Percentiles rank a stretch among this genome's conserved stretches.
phyloP scores from a whole-genome alignment of 139 green algal genomes.

The Coccomyxa sp. region DNA sequence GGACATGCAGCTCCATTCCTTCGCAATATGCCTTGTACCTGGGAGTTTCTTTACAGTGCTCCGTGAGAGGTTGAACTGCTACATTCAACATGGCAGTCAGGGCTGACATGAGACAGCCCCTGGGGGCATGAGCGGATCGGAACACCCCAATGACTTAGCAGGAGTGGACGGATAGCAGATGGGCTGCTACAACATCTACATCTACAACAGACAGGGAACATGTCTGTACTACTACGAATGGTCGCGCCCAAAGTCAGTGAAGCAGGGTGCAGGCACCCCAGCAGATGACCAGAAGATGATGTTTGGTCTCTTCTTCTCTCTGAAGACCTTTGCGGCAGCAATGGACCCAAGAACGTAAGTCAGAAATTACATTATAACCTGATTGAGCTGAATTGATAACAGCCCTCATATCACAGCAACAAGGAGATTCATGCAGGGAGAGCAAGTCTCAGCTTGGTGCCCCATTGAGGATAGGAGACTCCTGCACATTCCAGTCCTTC shows the following conservation, averaged over 20 bases:
- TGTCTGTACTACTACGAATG: conserved; percentile 92
- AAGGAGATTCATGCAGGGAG: no score
- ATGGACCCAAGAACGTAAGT: conserved; percentile 75
- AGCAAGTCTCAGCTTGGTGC: conserved; percentile 67
- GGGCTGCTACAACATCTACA: conserved; percentile 76
- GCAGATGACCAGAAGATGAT: conserved; percentile 92
- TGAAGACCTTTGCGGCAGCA: conserved; percentile 79
- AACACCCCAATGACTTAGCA: no score
- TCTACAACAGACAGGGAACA: conserved; percentile 75
- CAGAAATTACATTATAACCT: background rate
- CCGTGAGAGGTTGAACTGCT: no score
- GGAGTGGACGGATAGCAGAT: no score
- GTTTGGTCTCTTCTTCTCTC: conserved; percentile 92
- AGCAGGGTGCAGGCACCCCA: conserved; percentile 57
- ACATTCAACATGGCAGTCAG: no score
- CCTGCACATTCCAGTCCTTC: conserved; percentile 77
- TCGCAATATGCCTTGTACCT: no score
- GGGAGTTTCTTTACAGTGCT: no score
- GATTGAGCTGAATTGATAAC: no score
- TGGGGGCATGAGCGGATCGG: no score
- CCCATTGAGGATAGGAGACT: conserved; percentile 65
- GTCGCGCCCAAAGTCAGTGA: conserved; percentile 70
- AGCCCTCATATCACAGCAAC: no score
- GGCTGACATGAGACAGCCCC: no score
- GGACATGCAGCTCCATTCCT: no score